phyloP scores from a whole-genome alignment of 352 stramenopile genomes.

The Globisporangium nunn region DNA sequence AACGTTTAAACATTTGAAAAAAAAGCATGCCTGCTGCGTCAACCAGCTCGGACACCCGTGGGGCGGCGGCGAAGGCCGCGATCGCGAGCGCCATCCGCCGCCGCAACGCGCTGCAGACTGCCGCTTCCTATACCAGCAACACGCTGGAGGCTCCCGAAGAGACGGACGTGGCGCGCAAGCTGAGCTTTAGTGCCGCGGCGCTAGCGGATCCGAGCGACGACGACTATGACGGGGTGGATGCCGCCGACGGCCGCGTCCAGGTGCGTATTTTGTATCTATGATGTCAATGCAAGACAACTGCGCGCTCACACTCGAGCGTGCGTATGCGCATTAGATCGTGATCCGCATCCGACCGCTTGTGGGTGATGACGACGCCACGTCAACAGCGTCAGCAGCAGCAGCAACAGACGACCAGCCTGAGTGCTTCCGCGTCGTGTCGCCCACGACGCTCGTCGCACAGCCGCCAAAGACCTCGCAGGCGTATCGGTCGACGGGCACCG shows the following conservation, averaged over 20 bases:
- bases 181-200: conserved; percentile 54
- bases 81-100: conserved; percentile 13
- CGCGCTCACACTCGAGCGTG: too few relatives aligned
- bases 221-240: not conserved
- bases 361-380: not conserved
- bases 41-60: not conserved
- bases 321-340: conserved; percentile 29
- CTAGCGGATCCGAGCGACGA: not conserved
- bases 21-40: not conserved
- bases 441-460: conserved; percentile 52
- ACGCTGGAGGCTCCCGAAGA: conserved; percentile 12
- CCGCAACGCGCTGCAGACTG: conserved; percentile 9
- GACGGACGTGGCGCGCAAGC: conserved; percentile 42
- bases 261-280: not conserved
- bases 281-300: too few relatives aligned
- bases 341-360: conserved; percentile 59
- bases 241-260: not conserved
- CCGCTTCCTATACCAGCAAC: not conserved
- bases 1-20: not conserved
- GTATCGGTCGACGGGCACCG: conserved; percentile 67
- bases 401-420: conserved; percentile 18
- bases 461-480: conserved; percentile 69
- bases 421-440: conserved; percentile 65
- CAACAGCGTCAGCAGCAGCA: not conserved
- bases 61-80: conserved; percentile 9